Conservation (phyloP, 176 grass and related monocot genomes). For the Paspalum vaginatum region DNA sequence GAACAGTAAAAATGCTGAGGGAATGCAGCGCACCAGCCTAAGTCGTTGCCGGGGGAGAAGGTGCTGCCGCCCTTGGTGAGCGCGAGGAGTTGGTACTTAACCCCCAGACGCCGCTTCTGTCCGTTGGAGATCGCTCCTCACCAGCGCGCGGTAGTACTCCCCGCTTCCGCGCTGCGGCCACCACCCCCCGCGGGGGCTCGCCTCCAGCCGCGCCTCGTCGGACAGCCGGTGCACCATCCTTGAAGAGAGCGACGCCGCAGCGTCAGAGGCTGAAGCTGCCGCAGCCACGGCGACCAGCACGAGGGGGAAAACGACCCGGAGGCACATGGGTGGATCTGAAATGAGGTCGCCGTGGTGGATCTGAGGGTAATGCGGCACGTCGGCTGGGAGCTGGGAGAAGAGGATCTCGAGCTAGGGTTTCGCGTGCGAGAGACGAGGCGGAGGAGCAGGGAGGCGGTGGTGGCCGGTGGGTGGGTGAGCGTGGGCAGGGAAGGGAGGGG, state of each 20-base stretch:
- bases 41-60: conserved; percentile 65
- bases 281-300: conserved; percentile 25
- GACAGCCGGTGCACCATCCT: conserved; percentile 91
- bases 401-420: conserved; percentile 36
- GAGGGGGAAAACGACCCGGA: conserved; percentile 22
- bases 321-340: conserved; percentile 60
- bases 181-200: conserved; percentile 25
- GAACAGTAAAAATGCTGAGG: conserved; percentile 3
- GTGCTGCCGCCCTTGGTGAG: conserved; percentile 58
- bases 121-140: conserved; percentile 70
- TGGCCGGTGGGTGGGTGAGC: conserved; percentile 21
- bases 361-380: conserved; percentile 43
- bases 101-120: conserved; percentile 64
- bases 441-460: conserved; percentile 24
- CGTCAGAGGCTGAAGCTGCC: conserved; percentile 8
- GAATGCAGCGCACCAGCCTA: conserved; percentile 69
- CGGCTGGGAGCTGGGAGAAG: background rate
- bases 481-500: background rate
- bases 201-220: conserved; percentile 61
- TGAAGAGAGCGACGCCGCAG: conserved; percentile 48
- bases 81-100: conserved; percentile 61
- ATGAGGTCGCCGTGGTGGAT: conserved; percentile 45
- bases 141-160: conserved; percentile 72
- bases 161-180: conserved; percentile 74
- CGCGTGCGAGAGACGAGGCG: background rate